Base-by-base conservation (phyloP, 1,139 yeast species). In the Zygoascus sp. region DNA sequence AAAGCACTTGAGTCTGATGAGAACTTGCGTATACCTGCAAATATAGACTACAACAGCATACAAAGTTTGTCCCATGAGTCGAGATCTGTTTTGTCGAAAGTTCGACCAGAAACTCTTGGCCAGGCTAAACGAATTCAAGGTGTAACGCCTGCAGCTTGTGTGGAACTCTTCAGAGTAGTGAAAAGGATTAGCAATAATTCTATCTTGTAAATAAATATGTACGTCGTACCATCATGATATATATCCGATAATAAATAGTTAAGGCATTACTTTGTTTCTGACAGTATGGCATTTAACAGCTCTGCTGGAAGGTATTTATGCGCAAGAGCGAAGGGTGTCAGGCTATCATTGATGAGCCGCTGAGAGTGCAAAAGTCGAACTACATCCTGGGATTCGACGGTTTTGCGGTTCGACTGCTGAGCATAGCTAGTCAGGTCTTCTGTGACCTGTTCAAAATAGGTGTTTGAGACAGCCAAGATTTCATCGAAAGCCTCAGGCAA, bases 121-220 rank as follows among this genome's bases (percentile, higher is more conserved):
- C 97, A 92, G 62, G 97, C 97, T 0, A 75, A 96, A 60, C 74
- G 97, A 56, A 84, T 90, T 15, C 95, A 92, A 60, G 97, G 98
- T 0, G 82, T 92, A 1, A 92, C 97, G 0, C 96, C 97, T 2
- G 66, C 73, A 1, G 74, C 73, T 1, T 63, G 70, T 44, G 59
- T 68, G 25, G 67, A 63, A 47, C 51, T 67, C 27, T 61, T 59
- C 50, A 54, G 64, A 43, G 59, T 51, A 32, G 59, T 62, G 20
- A 56, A 55, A 44, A 19, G 16, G 37, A 19, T 25, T 10, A 21
- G 16, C 15, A 2, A n/a, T 3, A 6, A 2, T 13, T 35, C 17
- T 19, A 39, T 9, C 3, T 11, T 39, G 25, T 19, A 39, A 39
- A 30, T 25, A 25, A 17, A 15, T n/a, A 17, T 38, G 32, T 23